These are phyloP conservation scores for Chytriomyces sp. DNA, from an alignment of 192 early-diverging fungal genomes.

Conservation along the genomic window DNA sequence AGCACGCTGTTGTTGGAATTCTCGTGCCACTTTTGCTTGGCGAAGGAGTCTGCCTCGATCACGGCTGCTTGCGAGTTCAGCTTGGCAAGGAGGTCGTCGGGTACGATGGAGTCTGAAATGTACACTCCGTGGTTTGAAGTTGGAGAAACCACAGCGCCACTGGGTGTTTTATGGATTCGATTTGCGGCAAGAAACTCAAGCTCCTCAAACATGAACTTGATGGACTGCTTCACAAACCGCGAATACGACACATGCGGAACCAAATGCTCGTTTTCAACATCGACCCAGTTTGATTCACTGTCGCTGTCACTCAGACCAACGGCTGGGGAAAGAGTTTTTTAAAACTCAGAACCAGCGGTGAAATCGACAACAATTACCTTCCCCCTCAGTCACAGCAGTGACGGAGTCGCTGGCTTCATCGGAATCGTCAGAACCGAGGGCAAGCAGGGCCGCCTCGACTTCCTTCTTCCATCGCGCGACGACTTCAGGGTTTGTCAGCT, in stretches of 20 bases:
- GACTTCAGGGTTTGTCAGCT: background rate
- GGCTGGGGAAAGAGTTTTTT: too few relatives aligned
- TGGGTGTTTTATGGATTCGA: background rate
- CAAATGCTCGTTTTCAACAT: too few relatives aligned
- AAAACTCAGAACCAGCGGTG: too few relatives aligned
- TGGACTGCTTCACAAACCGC: background rate
- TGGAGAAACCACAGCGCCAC: background rate
- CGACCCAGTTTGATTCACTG: too few relatives aligned
- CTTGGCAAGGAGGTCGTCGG: background rate
- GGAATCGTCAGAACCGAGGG: too few relatives aligned
- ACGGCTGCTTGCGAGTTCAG: background rate
- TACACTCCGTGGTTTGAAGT: slow-evolving; percentile 23
- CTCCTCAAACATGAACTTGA: slow-evolving; percentile 12
- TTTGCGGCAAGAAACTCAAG: slow-evolving; percentile 4
- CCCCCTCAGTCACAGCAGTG: too few relatives aligned
- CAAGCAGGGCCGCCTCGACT: background rate
- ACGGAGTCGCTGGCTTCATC: too few relatives aligned
- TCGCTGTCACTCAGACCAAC: too few relatives aligned
- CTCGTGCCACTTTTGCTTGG: slow-evolving; percentile 54
- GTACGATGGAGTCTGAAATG: slow-evolving; percentile 1
- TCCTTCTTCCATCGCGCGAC: slow-evolving; percentile 8
- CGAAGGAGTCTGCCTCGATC: slow-evolving; percentile 27
- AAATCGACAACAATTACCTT: too few relatives aligned
- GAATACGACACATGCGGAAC: slow-evolving; percentile 1
- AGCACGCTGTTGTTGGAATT: slow-evolving; percentile 48